Conservation (phyloP, 768 basidiomycete species). For the Rhizopogon vulgaris region DNA sequence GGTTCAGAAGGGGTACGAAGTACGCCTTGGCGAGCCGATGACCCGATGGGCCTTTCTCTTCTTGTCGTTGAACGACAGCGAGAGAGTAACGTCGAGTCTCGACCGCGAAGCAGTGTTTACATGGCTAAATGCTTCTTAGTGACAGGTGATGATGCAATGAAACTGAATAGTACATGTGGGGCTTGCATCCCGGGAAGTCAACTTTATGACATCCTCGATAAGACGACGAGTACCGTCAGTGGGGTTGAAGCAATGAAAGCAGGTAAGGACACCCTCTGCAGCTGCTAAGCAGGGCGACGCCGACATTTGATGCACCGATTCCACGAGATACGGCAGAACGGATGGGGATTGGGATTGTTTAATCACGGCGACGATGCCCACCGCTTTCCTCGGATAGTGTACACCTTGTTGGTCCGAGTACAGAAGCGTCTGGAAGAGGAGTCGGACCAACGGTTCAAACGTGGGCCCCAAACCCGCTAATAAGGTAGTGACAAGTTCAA, state of each 20-base stretch:
- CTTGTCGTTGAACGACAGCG: no score
- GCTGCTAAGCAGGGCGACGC: slow-evolving; percentile 53
- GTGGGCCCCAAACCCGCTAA: slow-evolving; percentile 49
- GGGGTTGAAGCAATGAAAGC: slow-evolving; percentile 72
- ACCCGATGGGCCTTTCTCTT: no score
- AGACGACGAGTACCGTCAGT: slow-evolving; percentile 56
- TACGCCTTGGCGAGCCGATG: no score
- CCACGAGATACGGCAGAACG: slow-evolving; percentile 51
- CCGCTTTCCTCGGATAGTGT: slow-evolving; percentile 17
- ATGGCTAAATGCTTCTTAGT: slow-evolving; percentile 70
- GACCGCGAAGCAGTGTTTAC: slow-evolving; percentile 6
- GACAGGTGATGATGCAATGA: slow-evolving; percentile 66
- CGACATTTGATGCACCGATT: slow-evolving; percentile 61
- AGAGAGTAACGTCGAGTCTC: no score
- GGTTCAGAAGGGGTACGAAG: no score
- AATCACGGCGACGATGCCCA: slow-evolving; percentile 54
- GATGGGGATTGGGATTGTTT: no score
- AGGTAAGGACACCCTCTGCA: slow-evolving; percentile 57
- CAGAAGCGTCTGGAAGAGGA: slow-evolving; percentile 68
- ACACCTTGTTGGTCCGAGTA: slow-evolving; percentile 66
- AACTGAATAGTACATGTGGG: slow-evolving; percentile 53
- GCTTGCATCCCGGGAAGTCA: slow-evolving; percentile 64
- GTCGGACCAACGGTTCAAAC: slow-evolving; percentile 60
- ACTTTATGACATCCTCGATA: slow-evolving; percentile 64
- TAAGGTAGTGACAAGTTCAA: slow-evolving; percentile 53